These are phyloP conservation scores for Xylaria sp. DNA, from an alignment of 2,329 filamentous ascomycete species.

Conservation along the genomic window DNA sequence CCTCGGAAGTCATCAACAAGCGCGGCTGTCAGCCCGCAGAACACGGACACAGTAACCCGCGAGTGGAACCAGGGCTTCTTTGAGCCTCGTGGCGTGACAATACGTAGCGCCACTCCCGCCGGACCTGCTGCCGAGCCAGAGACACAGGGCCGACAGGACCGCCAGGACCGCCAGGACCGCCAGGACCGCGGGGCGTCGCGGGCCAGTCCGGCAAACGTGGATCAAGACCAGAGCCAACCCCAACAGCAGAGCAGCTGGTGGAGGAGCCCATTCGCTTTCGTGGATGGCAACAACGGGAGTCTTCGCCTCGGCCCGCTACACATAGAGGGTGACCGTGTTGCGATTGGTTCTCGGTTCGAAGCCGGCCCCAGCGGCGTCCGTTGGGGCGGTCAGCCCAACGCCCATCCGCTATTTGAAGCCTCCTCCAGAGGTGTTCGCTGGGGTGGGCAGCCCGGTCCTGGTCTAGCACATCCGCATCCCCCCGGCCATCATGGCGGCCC, in stretches of 20 bases:
- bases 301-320: conserved; percentile 55
- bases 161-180: conserved; percentile 6
- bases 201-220: conserved; percentile 5
- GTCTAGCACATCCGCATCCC: conserved; percentile 12
- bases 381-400: conserved; percentile 58
- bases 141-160: conserved; percentile 20
- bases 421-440: conserved; percentile 27
- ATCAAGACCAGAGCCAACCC: conserved; percentile 23
- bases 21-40: conserved; percentile 43
- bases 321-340: conserved; percentile 57
- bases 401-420: conserved; percentile 53
- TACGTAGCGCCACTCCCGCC: conserved; percentile 50
- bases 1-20: conserved; percentile 49
- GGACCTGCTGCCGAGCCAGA: conserved; percentile 28
- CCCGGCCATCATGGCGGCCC: conserved; percentile 11
- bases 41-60: conserved; percentile 56
- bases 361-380: conserved; percentile 59
- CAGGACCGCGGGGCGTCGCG: conserved; percentile 12
- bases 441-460: conserved; percentile 15
- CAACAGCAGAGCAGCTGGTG: conserved; percentile 35
- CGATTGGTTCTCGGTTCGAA: conserved; percentile 57
- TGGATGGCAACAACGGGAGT: conserved; percentile 40
- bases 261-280: conserved; percentile 42
- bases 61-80: conserved; percentile 71
- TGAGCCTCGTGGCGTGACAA: conserved; percentile 58